These are phyloP conservation scores for Psilocybe cyanescens DNA, from an alignment of 768 basidiomycete species.

Conservation along the genomic window DNA sequence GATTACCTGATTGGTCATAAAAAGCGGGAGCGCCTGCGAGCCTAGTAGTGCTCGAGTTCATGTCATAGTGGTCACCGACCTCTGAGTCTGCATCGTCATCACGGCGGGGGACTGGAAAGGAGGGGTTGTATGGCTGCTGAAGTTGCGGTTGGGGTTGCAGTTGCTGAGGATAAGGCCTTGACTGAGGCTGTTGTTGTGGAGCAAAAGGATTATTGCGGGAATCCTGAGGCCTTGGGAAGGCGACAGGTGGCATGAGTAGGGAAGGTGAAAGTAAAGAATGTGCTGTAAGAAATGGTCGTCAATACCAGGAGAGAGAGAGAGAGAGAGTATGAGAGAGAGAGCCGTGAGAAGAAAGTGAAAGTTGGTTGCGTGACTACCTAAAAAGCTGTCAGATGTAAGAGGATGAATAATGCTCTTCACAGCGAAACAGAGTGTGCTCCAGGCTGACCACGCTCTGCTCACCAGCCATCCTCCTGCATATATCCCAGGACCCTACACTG, in stretches of 20 bases:
- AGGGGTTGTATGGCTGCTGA: slow-evolving; percentile 30
- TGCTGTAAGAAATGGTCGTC: slow-evolving; percentile 23
- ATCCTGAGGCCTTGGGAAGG: slow-evolving; percentile 24
- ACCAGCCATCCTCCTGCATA: not conserved
- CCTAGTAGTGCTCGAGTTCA: slow-evolving; percentile 58
- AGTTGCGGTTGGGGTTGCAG: slow-evolving; percentile 23
- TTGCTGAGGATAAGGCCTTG: slow-evolving; percentile 15
- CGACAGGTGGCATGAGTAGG: slow-evolving; percentile 22
- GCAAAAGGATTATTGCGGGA: slow-evolving; percentile 19
- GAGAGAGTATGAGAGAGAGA: slow-evolving; percentile 23
- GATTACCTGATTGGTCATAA: slow-evolving; percentile 40
- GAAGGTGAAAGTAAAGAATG: slow-evolving; percentile 24
- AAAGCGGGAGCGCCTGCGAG: slow-evolving; percentile 50
- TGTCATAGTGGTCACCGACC: slow-evolving; percentile 54
- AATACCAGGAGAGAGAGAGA: slow-evolving; percentile 19
- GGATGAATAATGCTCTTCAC: slow-evolving; percentile 16
- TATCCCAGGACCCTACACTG: slow-evolving; percentile 4
- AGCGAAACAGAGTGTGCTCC: not conserved
- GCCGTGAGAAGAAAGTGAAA: slow-evolving; percentile 17
- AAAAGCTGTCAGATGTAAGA: not conserved
- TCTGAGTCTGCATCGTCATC: slow-evolving; percentile 56
- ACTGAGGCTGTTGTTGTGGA: slow-evolving; percentile 10
- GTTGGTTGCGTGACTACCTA: slow-evolving; percentile 19
- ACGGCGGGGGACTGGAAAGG: slow-evolving; percentile 36
- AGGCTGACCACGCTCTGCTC: not conserved